Conservation (phyloP, 108 stramenopile species). For the Nannochloropsis oceanica region DNA sequence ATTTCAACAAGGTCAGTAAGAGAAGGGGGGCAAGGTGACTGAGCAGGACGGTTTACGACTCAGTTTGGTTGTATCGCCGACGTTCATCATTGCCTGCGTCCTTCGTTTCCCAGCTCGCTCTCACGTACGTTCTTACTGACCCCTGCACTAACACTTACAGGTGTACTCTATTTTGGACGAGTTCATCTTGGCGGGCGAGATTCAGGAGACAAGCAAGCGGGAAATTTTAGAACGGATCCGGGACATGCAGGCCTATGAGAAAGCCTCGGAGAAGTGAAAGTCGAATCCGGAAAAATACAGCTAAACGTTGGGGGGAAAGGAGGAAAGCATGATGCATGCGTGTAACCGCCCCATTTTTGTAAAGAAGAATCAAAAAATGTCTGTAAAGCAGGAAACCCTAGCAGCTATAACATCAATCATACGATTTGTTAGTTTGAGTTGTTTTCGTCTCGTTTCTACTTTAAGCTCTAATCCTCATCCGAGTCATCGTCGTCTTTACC, state of each 20-base stretch:
- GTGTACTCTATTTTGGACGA: conserved; percentile 44
- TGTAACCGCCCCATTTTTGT: neutral
- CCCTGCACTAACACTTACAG: conserved; percentile 6
- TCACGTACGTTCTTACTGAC: neutral
- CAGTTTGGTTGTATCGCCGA: neutral
- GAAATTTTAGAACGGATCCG: conserved; percentile 39
- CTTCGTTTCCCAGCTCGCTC: neutral
- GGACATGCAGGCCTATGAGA: conserved; percentile 40
- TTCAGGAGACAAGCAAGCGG: conserved; percentile 38
- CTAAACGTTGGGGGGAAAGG: neutral
- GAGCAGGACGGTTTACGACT: neutral
- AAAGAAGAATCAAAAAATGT: neutral
- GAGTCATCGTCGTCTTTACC: neutral
- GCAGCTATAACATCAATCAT: no score
- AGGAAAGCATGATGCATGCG: no score
- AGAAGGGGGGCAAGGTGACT: conserved; percentile 24
- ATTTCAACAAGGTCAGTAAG: conserved; percentile 80
- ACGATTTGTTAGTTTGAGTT: neutral
- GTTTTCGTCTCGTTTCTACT: neutral
- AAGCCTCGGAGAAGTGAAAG: neutral
- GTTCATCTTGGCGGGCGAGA: conserved; percentile 42
- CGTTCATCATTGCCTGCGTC: neutral
- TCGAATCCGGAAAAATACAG: neutral
- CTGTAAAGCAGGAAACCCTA: no score
- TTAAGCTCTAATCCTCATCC: neutral